These are phyloP conservation scores for Talaromyces sp. DNA, from an alignment of 2,329 filamentous ascomycete species.

Conservation along the genomic window DNA sequence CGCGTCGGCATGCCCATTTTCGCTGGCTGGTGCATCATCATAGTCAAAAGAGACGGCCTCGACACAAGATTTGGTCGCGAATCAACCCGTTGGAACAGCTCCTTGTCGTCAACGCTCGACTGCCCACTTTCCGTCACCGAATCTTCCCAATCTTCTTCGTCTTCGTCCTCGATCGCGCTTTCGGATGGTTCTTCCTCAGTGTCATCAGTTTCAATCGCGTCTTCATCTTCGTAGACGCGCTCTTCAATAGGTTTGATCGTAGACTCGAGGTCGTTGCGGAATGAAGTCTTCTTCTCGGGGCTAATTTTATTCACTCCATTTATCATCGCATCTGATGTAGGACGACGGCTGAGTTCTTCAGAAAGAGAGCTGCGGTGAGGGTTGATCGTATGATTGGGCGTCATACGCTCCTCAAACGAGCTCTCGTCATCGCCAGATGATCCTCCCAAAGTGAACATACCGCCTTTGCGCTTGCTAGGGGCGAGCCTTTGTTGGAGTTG, in stretches of 20 bases:
- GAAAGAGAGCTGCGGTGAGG: conserved; percentile 54
- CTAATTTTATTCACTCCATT: conserved; percentile 17
- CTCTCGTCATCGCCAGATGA: conserved; percentile 83
- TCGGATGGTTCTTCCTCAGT: conserved; percentile 63
- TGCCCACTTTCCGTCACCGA: conserved; percentile 78
- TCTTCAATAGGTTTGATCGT: conserved; percentile 64
- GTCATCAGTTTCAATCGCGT: conserved; percentile 56
- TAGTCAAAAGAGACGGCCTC: conserved; percentile 81
- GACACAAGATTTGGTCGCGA: conserved; percentile 82
- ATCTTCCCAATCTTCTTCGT: conserved; percentile 60
- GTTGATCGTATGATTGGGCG: conserved; percentile 34
- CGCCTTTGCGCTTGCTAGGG: conserved; percentile 62
- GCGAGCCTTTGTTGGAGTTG: conserved; percentile 48
- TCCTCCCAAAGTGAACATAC: conserved; percentile 69
- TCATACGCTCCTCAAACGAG: conserved; percentile 65
- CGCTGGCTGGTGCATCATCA: conserved; percentile 81
- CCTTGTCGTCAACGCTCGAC: conserved; percentile 75
- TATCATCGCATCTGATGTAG: conserved; percentile 18
- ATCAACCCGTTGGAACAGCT: conserved; percentile 85
- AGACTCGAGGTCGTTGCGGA: conserved; percentile 71
- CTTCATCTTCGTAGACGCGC: conserved; percentile 51
- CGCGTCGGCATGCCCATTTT: conserved; percentile 58
- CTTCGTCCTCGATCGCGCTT: conserved; percentile 73
- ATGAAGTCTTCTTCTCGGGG: conserved; percentile 71
- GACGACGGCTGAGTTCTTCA: conserved; percentile 50